Percentiles rank a stretch among this genome's conserved stretches.
These are phyloP conservation scores for Asterionellopsis glacialis DNA, from an alignment of 108 stramenopile genomes.

Conservation along the genomic window DNA sequence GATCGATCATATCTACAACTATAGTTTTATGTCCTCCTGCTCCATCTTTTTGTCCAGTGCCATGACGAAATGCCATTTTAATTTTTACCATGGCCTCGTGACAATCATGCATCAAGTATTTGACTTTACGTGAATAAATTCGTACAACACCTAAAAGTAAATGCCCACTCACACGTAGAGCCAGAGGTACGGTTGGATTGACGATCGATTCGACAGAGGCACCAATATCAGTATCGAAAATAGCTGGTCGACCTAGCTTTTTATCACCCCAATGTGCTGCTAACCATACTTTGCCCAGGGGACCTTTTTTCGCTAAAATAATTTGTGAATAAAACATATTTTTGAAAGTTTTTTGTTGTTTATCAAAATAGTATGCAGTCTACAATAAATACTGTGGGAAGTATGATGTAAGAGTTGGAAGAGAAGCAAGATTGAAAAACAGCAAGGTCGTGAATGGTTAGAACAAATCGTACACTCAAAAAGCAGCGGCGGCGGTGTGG, in stretches of 20 bases:
- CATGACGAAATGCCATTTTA: slow-evolving; percentile 91
- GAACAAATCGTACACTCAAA: too few species aligned
- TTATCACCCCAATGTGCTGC: slow-evolving; percentile 99
- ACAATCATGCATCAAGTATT: slow-evolving; percentile 95
- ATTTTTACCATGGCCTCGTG: slow-evolving; percentile 97
- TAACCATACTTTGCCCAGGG: slow-evolving; percentile 98
- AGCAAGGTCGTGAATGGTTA: too few species aligned
- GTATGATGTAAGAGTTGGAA: too few species aligned
- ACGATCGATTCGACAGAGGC: slow-evolving; percentile 91
- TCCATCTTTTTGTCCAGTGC: slow-evolving; percentile 22
- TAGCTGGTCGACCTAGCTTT: slow-evolving; percentile 91
- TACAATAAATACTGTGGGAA: too few species aligned
- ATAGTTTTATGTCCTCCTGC: slow-evolving; percentile 14
- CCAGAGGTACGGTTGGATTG: slow-evolving; percentile 93
- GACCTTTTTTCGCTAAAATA: slow-evolving; percentile 97
- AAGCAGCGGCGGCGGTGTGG: too few species aligned
- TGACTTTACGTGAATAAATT: slow-evolving; percentile 95
- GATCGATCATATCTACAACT: slow-evolving; percentile 11
- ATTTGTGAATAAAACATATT: slow-evolving; percentile 99
- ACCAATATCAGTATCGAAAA: slow-evolving; percentile 95
- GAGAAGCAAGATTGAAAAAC: too few species aligned
- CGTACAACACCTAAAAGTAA: slow-evolving; percentile 95
- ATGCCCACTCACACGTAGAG: slow-evolving; percentile 94
- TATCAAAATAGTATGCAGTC: too few species aligned
- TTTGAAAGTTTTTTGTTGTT: background rate